phyloP scores from a whole-genome alignment of 129 eudicot genomes.

The Artemisia tridentata region DNA sequence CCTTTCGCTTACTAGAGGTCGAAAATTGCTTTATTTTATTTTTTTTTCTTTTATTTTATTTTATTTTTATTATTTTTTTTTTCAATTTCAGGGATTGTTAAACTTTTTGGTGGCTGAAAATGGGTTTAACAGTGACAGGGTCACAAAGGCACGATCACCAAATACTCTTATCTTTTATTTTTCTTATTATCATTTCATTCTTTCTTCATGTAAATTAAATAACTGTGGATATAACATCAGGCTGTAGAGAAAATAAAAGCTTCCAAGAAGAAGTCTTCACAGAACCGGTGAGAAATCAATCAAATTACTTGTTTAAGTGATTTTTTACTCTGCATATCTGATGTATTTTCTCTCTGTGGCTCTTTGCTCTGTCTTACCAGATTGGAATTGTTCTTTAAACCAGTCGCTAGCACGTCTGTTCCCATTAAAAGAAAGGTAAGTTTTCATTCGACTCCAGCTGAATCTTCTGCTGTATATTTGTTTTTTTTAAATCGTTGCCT shows the following conservation, averaged over 20 bases:
- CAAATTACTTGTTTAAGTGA: neutral
- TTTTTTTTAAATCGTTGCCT: neutral
- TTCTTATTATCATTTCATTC: neutral
- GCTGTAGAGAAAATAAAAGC: slow-evolving; percentile 93
- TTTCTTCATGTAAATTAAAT: neutral
- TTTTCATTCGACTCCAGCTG: neutral
- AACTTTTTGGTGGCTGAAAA: slow-evolving; percentile 83
- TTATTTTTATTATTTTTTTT: neutral
- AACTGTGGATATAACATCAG: slow-evolving; percentile 25
- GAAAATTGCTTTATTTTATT: neutral
- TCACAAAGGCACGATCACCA: slow-evolving; percentile 53
- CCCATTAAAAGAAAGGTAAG: slow-evolving; percentile 83
- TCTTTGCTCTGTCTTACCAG: slow-evolving; percentile 37
- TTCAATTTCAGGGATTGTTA: slow-evolving; percentile 62
- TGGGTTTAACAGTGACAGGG: slow-evolving; percentile 87
- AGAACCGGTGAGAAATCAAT: slow-evolving; percentile 63
- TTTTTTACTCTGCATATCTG: slow-evolving; percentile 10
- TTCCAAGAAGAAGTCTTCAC: slow-evolving; percentile 81
- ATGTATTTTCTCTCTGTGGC: neutral
- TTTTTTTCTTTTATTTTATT: too few species aligned
- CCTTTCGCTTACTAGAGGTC: neutral
- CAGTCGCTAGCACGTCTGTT: slow-evolving; percentile 51
- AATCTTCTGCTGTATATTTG: slow-evolving; percentile 1
- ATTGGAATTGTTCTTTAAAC: slow-evolving; percentile 86
- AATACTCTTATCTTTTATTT: neutral